Evolutionary conservation across 2,329 filamentous ascomycete species (phyloP).

Genomic region (Pezicula radicicola): DNA sequence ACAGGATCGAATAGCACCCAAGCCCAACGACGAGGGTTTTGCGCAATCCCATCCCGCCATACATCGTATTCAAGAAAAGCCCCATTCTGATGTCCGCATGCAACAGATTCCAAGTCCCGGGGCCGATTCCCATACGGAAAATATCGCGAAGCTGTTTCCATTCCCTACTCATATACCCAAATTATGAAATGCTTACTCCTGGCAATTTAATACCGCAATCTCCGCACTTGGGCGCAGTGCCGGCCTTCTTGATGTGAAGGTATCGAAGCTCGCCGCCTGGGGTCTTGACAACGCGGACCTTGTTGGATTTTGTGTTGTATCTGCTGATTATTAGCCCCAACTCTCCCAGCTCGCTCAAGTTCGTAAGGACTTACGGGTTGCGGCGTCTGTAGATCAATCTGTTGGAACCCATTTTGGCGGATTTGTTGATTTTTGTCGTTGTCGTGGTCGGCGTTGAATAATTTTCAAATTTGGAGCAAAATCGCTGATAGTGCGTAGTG

Average conservation of each 20-base stretch:
- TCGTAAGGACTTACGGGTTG: conserved; percentile 62
- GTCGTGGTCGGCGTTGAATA: conserved; percentile 10
- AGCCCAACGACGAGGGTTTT: too few species aligned
- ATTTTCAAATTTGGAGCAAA: not conserved
- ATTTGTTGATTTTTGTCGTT: conserved; percentile 8
- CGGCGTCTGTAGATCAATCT: conserved; percentile 58
- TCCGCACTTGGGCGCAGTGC: conserved; percentile 97
- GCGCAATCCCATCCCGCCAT: too few species aligned
- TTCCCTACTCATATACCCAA: not conserved
- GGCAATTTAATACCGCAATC: conserved; percentile 98
- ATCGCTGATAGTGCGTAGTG: too few species aligned
- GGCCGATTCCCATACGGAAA: not conserved
- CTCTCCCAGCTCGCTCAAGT: not conserved
- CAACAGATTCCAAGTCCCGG: too few species aligned
- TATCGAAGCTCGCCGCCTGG: conserved; percentile 94
- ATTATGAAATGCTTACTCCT: conserved; percentile 70
- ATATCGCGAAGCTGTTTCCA: not conserved
- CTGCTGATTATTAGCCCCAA: conserved; percentile 39
- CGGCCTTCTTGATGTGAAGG: conserved; percentile 99
- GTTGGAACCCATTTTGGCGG: conserved; percentile 47
- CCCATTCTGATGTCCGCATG: too few species aligned
- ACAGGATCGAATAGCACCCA: too few species aligned
- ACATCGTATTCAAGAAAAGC: too few species aligned
- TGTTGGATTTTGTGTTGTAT: conserved; percentile 99
- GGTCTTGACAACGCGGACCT: conserved; percentile 92